Evolutionary conservation across 2,329 filamentous ascomycete species (phyloP), one percentile per base, ranked within the genome.

Genomic region (Fusarium bulbicola): DNA sequence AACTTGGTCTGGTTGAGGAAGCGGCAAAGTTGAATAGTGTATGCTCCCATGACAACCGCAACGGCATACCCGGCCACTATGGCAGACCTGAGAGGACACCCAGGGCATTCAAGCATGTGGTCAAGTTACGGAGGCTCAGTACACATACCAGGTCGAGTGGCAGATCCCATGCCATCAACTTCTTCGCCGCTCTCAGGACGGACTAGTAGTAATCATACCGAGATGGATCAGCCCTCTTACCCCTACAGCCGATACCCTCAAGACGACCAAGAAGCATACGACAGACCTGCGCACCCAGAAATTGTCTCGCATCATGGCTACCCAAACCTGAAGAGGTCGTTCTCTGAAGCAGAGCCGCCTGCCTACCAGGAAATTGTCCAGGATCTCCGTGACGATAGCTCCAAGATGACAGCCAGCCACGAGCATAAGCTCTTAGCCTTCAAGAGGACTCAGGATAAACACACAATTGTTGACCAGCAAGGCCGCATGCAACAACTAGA

Each of bases 381-480:
- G 79, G 88, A 90, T 74, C 82, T 90, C 66, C 85, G 88, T 47
- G 88, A 90, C 59, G 89, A 90, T 65, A 85, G 84, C 68, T 86
- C 87, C 49, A 88, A 89, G 78, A 82, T 89, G 72, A 86, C 85
- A 43, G 86, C 88, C 50, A 89, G 86, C 79, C 88, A 90, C 68
- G 88, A 90, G 80, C 88, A 90, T 80, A 90, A 90, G 79, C 82
- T 90, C 40, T 80, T 91, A 54, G 87, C 87, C 11, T 91, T 91
- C 79, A 86, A 87, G 75, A 85, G 86, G 63, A 82, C 84, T 14
- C 86, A 87, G 73, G 88, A 90, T 79, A 90, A 90, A 82, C 84
- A 87, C 81, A 90, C 88, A 45, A 86, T 90, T 54, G 84, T 90
- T 66, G 88, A 91, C 77, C 84, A 86, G 72, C 87, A 89, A 78